Evolutionary conservation across 2,329 filamentous ascomycete genomes (phyloP), one percentile per base, ranked within the genome.

Genomic region (Torrubiella hemipterigena): DNA sequence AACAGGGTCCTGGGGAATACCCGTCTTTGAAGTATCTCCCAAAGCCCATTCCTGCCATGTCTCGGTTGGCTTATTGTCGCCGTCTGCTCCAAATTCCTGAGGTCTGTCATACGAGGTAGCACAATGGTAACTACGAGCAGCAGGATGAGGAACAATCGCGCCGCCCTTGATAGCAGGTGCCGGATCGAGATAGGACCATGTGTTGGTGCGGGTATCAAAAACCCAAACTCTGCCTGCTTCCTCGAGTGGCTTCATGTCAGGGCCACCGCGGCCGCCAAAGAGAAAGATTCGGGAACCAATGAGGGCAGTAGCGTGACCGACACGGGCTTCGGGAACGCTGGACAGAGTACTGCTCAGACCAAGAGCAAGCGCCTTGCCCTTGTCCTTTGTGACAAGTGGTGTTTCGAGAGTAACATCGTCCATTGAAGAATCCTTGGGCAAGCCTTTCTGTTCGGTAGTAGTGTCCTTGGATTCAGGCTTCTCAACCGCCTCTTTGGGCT

Each of bases 151-250:
- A 18, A 55, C 43, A 32, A 57, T 54, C 30, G 51, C 48, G 29
- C 56, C 49, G 33, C 56, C 56, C 17, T 49, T 66, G 51, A 40
- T 61, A 49, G 43, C 59, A 37, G 42, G 64, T 37, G 38, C 61
- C 31, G 83, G 80, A 37, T 71, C 61, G 13, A 87, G 57, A 36
- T 63, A 65, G 5, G 65, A 60, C 86, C 85, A 93, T 10, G 55
- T 57, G 33, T 67, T 57, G n/a, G 61, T 58, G 36, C 65, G 59
- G 1, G 79, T 76, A 49, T 85, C 72, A 45, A 82, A 87, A 18
- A 75, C 63, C 84, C 84, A 93, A 31, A 93, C 64, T 4, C 73
- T 64, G 12, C 85, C 85, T 9, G 62, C 52, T 46, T 93, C 85
- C 31, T 87, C 73, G 9, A 93, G 62, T 1, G 82, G 74, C 2